phyloP scores from a whole-genome alignment of 1,139 yeast species.

The Kodamaea plutei region DNA sequence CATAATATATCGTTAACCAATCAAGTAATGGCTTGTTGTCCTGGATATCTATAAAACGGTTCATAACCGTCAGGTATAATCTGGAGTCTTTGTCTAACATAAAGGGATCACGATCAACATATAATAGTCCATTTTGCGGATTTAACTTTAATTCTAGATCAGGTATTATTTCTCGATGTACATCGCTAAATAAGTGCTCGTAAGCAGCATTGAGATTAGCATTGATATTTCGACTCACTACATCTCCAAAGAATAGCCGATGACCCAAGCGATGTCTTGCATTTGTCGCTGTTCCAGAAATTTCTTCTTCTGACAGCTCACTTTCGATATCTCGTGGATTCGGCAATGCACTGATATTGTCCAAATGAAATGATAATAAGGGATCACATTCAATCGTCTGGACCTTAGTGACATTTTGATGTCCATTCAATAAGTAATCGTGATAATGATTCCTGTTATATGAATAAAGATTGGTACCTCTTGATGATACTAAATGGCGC shows the following conservation, averaged over 20 bases:
- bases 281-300: no score
- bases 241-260: slow-evolving; percentile 5
- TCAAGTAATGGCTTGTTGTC: slow-evolving; percentile 4
- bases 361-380: slow-evolving; percentile 11
- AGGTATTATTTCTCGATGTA: slow-evolving; percentile 3
- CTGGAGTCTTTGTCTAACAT: slow-evolving; percentile 6
- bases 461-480: slow-evolving; percentile 7
- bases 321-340: not conserved
- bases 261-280: no score
- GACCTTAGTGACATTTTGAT: no score
- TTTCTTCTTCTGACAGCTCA: no score
- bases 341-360: slow-evolving; percentile 5
- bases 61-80: slow-evolving; percentile 3
- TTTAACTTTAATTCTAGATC: slow-evolving; percentile 6
- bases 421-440: slow-evolving; percentile 9
- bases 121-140: slow-evolving; percentile 9
- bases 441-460: slow-evolving; percentile 12
- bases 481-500: slow-evolving; percentile 5
- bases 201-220: slow-evolving; percentile 7
- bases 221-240: slow-evolving; percentile 3
- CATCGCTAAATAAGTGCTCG: slow-evolving; percentile 9
- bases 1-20: slow-evolving; percentile 4
- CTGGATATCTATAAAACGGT: slow-evolving; percentile 7
- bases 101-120: slow-evolving; percentile 11
- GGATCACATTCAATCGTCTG: no score